These are phyloP conservation scores for Rehmannia glutinosa DNA, from an alignment of 257 asterid genomes.

Conservation along the genomic window DNA sequence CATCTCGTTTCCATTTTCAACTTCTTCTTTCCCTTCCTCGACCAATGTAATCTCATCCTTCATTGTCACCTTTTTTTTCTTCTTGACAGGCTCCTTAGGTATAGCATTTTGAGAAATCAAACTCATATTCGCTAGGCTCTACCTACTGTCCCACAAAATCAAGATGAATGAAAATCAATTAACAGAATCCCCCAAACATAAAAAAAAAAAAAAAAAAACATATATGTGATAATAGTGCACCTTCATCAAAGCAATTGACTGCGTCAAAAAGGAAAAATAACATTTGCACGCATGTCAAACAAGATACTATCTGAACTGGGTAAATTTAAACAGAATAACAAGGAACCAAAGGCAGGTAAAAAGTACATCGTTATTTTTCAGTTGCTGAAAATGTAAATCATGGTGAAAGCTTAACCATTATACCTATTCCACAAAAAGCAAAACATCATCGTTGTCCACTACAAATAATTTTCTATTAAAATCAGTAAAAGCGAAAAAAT, in stretches of 20 bases:
- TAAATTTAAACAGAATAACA: too few species aligned
- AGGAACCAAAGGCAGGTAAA: too few species aligned
- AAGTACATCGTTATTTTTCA: too few species aligned
- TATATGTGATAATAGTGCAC: neutral
- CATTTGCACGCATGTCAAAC: neutral
- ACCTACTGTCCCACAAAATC: slow-evolving; percentile 13
- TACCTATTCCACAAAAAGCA: too few species aligned
- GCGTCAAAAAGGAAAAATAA: neutral
- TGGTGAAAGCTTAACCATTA: too few species aligned
- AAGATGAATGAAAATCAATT: neutral
- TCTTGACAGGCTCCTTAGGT: slow-evolving; percentile 36
- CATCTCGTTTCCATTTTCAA: slow-evolving; percentile 20
- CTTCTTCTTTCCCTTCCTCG: slow-evolving; percentile 32
- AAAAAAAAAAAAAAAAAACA: too few species aligned
- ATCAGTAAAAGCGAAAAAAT: neutral
- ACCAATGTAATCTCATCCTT: slow-evolving; percentile 13
- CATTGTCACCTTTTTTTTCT: slow-evolving; percentile 35
- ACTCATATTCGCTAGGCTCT: slow-evolving; percentile 32
- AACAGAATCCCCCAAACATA: neutral
- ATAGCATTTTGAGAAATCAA: slow-evolving; percentile 79
- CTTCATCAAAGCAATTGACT: neutral
- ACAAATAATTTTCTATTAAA: neutral
- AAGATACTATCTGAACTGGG: neutral
- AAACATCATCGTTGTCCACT: neutral
- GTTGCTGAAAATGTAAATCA: too few species aligned